Conservation (phyloP, 139 green algal species). For the Auxenochlorella pyrenoidosa region DNA sequence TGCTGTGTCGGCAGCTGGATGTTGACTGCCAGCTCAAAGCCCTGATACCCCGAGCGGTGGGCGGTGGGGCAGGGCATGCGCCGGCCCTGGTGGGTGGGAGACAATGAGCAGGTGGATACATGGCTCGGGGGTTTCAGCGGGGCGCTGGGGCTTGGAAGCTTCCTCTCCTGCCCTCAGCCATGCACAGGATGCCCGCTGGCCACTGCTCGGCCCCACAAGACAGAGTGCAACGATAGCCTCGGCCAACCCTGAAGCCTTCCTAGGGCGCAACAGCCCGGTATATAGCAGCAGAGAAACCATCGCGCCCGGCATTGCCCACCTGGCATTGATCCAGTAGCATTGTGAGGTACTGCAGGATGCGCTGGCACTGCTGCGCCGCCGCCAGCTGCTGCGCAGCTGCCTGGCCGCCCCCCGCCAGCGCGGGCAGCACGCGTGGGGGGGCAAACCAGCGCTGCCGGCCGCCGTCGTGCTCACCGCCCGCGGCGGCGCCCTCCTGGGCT, state of each 20-base stretch:
- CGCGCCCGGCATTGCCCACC: background rate
- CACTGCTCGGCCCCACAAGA: no score
- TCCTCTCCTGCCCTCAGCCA: no score
- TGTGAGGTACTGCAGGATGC: constrained; percentile 46
- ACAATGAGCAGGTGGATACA: no score
- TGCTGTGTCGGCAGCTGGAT: constrained; percentile 18
- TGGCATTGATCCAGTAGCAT: constrained; percentile 41
- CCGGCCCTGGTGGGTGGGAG: constrained; percentile 36
- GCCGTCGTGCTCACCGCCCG: background rate
- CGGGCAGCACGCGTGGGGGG: background rate
- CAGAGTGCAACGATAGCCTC: background rate
- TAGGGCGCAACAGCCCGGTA: background rate
- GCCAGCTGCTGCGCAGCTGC: background rate
- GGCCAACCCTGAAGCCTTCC: background rate
- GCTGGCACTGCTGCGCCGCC: background rate
- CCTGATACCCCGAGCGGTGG: constrained; percentile 60
- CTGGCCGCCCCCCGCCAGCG: background rate
- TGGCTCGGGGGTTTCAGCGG: no score
- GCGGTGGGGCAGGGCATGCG: constrained; percentile 58
- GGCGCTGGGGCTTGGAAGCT: no score
- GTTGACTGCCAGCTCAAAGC: constrained; percentile 28
- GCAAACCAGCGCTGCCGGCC: background rate
- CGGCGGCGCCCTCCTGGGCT: background rate
- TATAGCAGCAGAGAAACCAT: background rate
- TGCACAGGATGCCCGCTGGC: background rate